Evolutionary conservation across 164 flowering plant species (phyloP).

Genomic region (Houttuynia cordata): DNA sequence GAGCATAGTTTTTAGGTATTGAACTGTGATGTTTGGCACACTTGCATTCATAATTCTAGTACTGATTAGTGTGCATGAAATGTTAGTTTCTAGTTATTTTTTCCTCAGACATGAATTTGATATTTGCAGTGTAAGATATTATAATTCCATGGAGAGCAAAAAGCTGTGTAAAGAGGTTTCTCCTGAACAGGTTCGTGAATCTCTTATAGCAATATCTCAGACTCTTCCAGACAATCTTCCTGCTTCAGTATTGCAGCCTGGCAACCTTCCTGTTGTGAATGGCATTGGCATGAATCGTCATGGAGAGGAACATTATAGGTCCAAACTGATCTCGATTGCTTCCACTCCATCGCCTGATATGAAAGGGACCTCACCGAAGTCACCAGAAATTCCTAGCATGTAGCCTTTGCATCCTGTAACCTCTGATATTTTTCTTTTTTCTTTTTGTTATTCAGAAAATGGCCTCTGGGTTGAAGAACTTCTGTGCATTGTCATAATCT

Average conservation of each 20-base stretch:
- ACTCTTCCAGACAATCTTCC: conserved; percentile 6
- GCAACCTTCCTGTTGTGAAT: neutral
- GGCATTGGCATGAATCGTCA: neutral
- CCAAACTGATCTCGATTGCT: conserved; percentile 12
- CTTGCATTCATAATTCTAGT: no score
- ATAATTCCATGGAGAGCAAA: neutral
- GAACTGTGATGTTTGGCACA: neutral
- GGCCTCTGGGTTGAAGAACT: neutral
- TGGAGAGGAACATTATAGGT: conserved; percentile 8
- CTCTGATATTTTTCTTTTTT: neutral
- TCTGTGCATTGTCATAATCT: no score
- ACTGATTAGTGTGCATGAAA: neutral
- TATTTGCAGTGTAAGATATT: neutral
- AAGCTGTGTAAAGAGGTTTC: conserved; percentile 2
- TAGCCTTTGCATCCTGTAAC: neutral
- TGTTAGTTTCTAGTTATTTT: neutral
- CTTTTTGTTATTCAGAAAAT: neutral
- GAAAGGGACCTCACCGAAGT: conserved; percentile 1
- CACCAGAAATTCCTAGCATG: neutral
- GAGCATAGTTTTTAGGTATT: no score
- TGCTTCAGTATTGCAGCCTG: neutral
- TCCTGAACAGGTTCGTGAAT: conserved; percentile 9
- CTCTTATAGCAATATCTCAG: conserved; percentile 13
- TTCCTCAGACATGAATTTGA: neutral
- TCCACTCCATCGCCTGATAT: conserved; percentile 9